Conservation (phyloP, 495 filamentous ascomycete species). For the Podospora tetraspora region DNA sequence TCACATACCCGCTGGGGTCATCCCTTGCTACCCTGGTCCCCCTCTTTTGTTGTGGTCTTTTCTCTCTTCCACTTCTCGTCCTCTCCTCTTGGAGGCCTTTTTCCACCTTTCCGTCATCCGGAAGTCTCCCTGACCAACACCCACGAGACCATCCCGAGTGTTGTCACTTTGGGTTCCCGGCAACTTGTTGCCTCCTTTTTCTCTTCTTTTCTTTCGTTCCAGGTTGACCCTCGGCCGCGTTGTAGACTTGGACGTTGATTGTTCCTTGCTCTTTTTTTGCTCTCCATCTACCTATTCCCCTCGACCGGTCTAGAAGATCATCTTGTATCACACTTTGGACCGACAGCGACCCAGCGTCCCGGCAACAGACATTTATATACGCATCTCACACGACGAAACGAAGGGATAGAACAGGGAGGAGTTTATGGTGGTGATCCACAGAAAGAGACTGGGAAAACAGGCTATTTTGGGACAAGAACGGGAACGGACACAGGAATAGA, state of each 20-base stretch:
- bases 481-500: not conserved
- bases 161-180: constrained; percentile 11
- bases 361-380: not conserved
- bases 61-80: constrained; percentile 12
- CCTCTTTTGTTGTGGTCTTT: constrained; percentile 7
- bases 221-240: constrained; percentile 49
- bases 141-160: not conserved
- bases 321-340: constrained; percentile 2
- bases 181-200: constrained; percentile 21
- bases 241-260: constrained; percentile 20
- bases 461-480: not conserved
- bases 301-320: constrained; percentile 27
- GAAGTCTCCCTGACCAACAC: constrained; percentile 6
- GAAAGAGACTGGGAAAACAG: not conserved
- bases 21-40: not conserved
- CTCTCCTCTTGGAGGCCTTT: constrained; percentile 11
- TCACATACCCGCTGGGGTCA: constrained; percentile 32
- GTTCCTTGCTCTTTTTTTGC: constrained; percentile 24
- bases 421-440: not conserved
- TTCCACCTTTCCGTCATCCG: constrained; percentile 10
- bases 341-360: not conserved
- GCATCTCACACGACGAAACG: not conserved
- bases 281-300: constrained; percentile 13
- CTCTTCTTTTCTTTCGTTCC: constrained; percentile 38
- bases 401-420: not conserved